Evolutionary conservation across 495 filamentous ascomycete species (phyloP).

Genomic region (Aspergillus haitiensis): DNA sequence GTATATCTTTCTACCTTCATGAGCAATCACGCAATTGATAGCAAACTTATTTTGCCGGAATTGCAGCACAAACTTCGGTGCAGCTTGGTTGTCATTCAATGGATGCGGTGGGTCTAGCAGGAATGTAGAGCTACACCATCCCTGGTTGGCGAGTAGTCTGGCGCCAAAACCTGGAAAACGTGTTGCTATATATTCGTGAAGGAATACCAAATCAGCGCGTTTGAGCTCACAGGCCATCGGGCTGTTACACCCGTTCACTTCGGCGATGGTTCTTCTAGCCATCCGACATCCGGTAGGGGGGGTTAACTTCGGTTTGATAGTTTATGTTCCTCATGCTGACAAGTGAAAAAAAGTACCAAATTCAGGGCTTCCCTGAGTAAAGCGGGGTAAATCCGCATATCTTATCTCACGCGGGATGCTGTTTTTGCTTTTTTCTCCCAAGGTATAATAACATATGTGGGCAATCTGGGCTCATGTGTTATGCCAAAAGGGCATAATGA

Average conservation of each 20-base stretch:
- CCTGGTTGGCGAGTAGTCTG: not conserved
- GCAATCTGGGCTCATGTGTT: too few relatives aligned
- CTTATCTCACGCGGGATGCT: not conserved
- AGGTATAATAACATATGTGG: not conserved
- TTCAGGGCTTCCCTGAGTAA: not conserved
- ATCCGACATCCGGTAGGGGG: not conserved
- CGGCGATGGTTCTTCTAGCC: not conserved
- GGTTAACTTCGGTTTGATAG: not conserved
- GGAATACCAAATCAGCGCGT: not conserved
- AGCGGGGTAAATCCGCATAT: not conserved
- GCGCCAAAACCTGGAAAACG: not conserved
- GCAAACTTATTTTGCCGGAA: not conserved
- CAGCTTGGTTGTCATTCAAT: not conserved
- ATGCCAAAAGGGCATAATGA: too few relatives aligned
- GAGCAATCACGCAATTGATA: not conserved
- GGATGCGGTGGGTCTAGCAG: not conserved
- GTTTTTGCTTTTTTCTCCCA: not conserved
- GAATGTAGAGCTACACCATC: conserved; percentile 3
- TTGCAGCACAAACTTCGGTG: not conserved
- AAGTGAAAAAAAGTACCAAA: not conserved
- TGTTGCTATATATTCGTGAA: not conserved
- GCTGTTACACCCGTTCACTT: not conserved
- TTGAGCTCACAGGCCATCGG: not conserved
- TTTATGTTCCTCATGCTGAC: not conserved
- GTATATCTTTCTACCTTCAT: not conserved